phyloP scores from a whole-genome alignment of 2,329 filamentous ascomycete species.

The Fusarium papillatum region DNA sequence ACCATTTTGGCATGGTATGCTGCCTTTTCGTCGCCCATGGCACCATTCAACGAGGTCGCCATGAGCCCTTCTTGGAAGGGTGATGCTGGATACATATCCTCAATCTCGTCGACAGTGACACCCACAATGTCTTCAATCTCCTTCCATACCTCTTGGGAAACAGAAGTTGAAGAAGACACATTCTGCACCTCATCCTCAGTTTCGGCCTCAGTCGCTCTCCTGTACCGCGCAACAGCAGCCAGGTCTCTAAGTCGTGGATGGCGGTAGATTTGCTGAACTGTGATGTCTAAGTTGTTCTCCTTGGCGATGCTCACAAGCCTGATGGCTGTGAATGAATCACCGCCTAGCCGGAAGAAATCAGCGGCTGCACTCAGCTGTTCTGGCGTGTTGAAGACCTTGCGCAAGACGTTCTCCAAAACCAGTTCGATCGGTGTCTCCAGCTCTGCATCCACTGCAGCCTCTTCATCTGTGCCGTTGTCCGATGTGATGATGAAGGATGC shows the following conservation, averaged over 20 bases:
- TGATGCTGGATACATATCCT: background rate
- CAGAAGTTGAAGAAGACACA: rapidly evolving
- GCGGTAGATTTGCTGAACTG: background rate
- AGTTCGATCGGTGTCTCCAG: background rate
- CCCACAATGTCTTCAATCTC: background rate
- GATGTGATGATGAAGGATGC: background rate
- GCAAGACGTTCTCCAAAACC: background rate
- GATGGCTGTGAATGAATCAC: background rate
- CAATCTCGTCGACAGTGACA: background rate
- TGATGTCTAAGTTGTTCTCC: background rate
- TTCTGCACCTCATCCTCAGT: background rate
- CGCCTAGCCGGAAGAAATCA: background rate
- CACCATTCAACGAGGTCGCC: background rate
- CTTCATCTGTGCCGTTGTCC: background rate
- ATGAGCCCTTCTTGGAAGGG: background rate
- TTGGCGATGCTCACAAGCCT: background rate
- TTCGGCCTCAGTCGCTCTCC: background rate
- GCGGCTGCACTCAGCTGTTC: background rate
- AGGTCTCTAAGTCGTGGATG: background rate
- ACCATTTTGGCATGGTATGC: background rate
- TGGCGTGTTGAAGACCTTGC: background rate
- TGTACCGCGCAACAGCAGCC: background rate
- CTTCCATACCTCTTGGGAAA: background rate
- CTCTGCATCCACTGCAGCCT: background rate
- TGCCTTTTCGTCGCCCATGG: background rate